A percentile compares a stretch with the other conserved stretches of the same genome.
phyloP scores from a whole-genome alignment of 768 basidiomycete species.

The Lenzites betulinus region DNA sequence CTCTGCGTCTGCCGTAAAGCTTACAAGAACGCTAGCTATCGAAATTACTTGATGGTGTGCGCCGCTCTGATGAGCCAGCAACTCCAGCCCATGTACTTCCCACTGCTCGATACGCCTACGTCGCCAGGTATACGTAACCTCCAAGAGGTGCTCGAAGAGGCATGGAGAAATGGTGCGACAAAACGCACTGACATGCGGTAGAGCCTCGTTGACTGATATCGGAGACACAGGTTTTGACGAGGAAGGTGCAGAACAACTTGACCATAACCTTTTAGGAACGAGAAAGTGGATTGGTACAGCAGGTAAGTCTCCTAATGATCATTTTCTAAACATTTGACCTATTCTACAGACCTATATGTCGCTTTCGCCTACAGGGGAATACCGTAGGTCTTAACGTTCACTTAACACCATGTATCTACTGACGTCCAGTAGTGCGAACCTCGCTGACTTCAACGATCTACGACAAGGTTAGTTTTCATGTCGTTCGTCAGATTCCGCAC shows the following conservation, averaged over 20 bases:
- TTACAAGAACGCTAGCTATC: slow-evolving; percentile 52
- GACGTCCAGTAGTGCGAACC: slow-evolving; percentile 46
- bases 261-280: slow-evolving; percentile 53
- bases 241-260: slow-evolving; percentile 64
- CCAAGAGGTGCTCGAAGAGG: slow-evolving; percentile 78
- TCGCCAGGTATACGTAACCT: slow-evolving; percentile 73
- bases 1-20: not conserved
- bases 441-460: slow-evolving; percentile 64
- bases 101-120: slow-evolving; percentile 55
- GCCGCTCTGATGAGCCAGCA: slow-evolving; percentile 69
- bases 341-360: slow-evolving; percentile 65
- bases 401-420: not conserved
- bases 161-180: slow-evolving; percentile 69
- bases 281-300: slow-evolving; percentile 81
- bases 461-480: slow-evolving; percentile 43
- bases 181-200: no score
- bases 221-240: slow-evolving; percentile 62
- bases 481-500: not conserved
- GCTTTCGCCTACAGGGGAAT: slow-evolving; percentile 80
- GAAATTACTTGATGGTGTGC: slow-evolving; percentile 82
- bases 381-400: slow-evolving; percentile 56
- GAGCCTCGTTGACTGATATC: not conserved
- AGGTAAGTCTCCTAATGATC: slow-evolving; percentile 42
- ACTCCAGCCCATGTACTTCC: slow-evolving; percentile 60
- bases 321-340: not conserved